phyloP scores from a whole-genome alignment of 116 monocot species.

The Zostera marina region DNA sequence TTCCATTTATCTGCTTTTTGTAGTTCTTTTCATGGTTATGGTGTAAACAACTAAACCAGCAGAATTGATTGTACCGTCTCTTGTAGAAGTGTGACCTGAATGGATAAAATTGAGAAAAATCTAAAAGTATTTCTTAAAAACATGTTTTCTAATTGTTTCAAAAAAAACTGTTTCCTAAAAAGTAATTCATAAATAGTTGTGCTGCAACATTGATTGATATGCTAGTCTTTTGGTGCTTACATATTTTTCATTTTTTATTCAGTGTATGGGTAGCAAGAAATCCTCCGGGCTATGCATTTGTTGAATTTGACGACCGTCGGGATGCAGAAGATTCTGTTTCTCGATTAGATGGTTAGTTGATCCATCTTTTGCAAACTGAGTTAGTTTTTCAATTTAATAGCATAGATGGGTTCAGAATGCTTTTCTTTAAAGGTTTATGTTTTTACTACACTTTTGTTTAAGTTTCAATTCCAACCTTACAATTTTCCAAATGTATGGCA shows the following conservation, averaged over 20 bases:
- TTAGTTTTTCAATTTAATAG: background rate
- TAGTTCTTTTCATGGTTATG: no score
- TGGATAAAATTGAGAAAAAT: no score
- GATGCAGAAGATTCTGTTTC: conserved; percentile 92
- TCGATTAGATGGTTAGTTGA: conserved; percentile 53
- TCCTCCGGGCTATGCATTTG: conserved; percentile 93
- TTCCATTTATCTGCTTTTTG: no score
- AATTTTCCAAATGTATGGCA: no score
- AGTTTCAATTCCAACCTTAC: no score
- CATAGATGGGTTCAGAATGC: background rate
- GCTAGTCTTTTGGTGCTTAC: background rate
- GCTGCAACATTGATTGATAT: background rate
- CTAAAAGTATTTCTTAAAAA: no score
- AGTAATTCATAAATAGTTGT: no score
- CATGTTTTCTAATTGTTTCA: no score
- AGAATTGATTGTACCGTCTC: no score
- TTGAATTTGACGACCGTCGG: conserved; percentile 87
- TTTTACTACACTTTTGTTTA: no score
- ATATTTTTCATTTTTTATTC: background rate
- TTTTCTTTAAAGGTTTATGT: background rate
- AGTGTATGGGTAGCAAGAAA: conserved; percentile 97
- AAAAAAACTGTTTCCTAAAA: background rate
- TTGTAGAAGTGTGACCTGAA: no score
- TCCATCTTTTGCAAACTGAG: background rate
- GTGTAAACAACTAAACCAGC: no score